These are phyloP conservation scores for Fusarium drepaniforme DNA, from an alignment of 2,329 filamentous ascomycete genomes.

Conservation along the genomic window DNA sequence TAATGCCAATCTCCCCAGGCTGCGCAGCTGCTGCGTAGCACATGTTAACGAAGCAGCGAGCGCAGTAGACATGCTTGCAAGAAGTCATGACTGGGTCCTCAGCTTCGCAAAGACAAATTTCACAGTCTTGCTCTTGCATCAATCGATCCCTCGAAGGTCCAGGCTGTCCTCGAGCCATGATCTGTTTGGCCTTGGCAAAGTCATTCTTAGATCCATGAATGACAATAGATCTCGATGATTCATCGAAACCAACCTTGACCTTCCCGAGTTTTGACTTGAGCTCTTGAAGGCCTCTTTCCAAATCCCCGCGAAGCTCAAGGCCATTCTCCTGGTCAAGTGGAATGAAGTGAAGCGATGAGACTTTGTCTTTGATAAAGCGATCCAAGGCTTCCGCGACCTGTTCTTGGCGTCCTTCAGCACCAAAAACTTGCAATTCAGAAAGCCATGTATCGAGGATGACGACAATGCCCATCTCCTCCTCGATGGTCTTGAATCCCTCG, in stretches of 20 bases:
- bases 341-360: slow-evolving; percentile 34
- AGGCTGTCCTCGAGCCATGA: neutral
- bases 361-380: neutral
- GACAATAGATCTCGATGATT: slow-evolving; percentile 48
- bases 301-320: slow-evolving; percentile 48
- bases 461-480: slow-evolving; percentile 10
- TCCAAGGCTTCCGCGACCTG: slow-evolving; percentile 1
- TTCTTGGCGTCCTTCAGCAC: neutral
- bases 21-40: slow-evolving; percentile 11
- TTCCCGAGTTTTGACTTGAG: slow-evolving; percentile 43
- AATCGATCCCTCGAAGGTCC: neutral
- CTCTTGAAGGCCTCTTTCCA: slow-evolving; percentile 48
- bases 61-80: slow-evolving; percentile 58
- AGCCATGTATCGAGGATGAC: slow-evolving; percentile 14
- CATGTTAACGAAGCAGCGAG: slow-evolving; percentile 52
- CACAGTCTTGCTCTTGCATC: slow-evolving; percentile 39
- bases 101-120: slow-evolving; percentile 52
- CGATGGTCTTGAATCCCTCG: slow-evolving; percentile 1
- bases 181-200: fast-evolving
- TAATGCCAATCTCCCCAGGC: neutral
- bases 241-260: slow-evolving; percentile 47
- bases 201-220: slow-evolving; percentile 41
- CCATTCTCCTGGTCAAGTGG: slow-evolving; percentile 40
- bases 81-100: slow-evolving; percentile 50
- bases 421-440: slow-evolving; percentile 19